phyloP scores from a whole-genome alignment of 202 grass and related monocot genomes.

The Dendrocalamus latiflorus region DNA sequence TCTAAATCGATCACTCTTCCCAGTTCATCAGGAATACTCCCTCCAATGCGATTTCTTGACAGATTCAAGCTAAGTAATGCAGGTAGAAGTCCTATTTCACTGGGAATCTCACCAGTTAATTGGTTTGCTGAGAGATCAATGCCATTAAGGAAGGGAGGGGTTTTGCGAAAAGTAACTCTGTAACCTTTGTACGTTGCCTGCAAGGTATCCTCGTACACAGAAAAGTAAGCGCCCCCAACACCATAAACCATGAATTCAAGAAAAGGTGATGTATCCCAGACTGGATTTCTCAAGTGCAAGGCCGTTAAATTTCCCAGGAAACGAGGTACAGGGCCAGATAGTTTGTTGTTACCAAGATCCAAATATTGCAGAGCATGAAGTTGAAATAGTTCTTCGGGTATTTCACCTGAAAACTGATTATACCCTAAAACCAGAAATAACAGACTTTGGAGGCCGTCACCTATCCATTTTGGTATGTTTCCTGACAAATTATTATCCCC shows the following conservation, averaged over 20 bases:
- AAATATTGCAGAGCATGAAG: constrained; percentile 29
- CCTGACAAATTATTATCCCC: constrained; percentile 32
- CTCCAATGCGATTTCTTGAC: constrained; percentile 17
- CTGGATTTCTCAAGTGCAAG: rapidly evolving
- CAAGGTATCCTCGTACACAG: not conserved
- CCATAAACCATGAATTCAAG: not conserved
- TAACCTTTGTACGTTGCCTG: rapidly evolving
- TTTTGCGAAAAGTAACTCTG: rapidly evolving
- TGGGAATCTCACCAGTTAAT: constrained; percentile 31
- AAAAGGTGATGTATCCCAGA: not conserved
- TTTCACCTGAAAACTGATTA: constrained; percentile 33
- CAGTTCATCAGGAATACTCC: constrained; percentile 24
- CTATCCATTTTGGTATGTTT: constrained; percentile 49
- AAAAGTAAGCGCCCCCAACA: not conserved
- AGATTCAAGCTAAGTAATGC: not conserved
- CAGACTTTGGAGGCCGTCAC: not conserved
- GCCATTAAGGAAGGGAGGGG: rapidly evolving
- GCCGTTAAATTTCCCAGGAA: constrained; percentile 29
- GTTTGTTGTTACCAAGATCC: constrained; percentile 10
- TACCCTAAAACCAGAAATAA: not conserved
- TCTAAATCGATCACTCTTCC: not conserved
- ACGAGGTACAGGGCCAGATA: constrained; percentile 1
- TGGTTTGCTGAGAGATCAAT: constrained; percentile 43
- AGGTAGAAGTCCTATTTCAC: constrained; percentile 12
- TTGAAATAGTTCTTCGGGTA: constrained; percentile 26